Evolutionary conservation across 2,329 filamentous ascomycete genomes (phyloP).

Genomic region (Aureobasidium sp.): DNA sequence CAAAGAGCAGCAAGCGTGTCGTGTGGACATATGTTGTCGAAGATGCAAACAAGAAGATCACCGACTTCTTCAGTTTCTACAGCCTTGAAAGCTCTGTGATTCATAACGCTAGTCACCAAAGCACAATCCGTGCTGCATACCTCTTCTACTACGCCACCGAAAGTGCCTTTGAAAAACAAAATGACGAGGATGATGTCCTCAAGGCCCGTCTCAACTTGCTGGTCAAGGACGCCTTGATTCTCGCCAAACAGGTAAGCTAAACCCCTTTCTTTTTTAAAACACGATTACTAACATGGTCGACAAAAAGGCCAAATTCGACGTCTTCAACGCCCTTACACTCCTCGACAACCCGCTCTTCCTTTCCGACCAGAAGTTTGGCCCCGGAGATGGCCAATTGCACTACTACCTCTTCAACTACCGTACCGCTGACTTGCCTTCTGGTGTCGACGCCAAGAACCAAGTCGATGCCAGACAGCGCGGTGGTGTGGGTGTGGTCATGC

Average conservation of each 20-base stretch:
- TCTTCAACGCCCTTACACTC: constrained; percentile 90
- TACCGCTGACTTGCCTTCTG: constrained; percentile 75
- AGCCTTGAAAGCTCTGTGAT: constrained; percentile 84
- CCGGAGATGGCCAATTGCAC: constrained; percentile 88
- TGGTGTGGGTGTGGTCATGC: constrained; percentile 84
- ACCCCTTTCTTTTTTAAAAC: too few relatives aligned
- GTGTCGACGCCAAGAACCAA: constrained; percentile 71
- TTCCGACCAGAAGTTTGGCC: constrained; percentile 87
- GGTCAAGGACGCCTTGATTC: constrained; percentile 76
- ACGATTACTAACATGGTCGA: constrained; percentile 27
- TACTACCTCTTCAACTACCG: constrained; percentile 98
- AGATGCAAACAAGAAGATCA: constrained; percentile 66
- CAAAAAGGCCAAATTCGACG: constrained; percentile 65
- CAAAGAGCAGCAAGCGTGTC: constrained; percentile 64
- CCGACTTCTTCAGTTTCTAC: constrained; percentile 97
- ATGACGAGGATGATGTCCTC: constrained; percentile 43
- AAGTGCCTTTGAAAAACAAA: constrained; percentile 51
- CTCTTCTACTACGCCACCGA: constrained; percentile 96
- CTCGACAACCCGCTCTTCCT: constrained; percentile 94
- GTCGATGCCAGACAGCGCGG: constrained; percentile 72
- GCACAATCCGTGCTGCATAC: constrained; percentile 84
- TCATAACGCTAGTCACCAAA: constrained; percentile 67
- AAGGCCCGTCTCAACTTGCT: constrained; percentile 68
- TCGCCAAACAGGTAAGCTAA: constrained; percentile 63
- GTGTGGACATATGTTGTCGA: constrained; percentile 91